Percentiles rank a stretch among this genome's conserved stretches.
Conservation (phyloP, 2,329 filamentous ascomycete species). For the Pseudogymnoascus sp. region DNA sequence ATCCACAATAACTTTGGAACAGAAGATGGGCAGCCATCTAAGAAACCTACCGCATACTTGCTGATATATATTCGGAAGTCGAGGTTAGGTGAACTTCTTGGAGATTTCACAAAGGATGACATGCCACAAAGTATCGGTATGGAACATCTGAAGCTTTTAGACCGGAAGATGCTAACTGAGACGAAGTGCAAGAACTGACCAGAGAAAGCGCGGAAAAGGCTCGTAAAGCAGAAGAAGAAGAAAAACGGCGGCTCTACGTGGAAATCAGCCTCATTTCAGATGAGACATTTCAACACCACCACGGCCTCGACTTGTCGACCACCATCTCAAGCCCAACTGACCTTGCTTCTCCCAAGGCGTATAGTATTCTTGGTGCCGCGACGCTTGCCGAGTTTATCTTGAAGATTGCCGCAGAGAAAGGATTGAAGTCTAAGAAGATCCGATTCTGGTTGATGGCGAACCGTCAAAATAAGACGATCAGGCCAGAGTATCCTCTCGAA, state of each 20-base stretch:
- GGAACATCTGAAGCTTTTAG: slow-evolving; percentile 5
- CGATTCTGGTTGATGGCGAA: slow-evolving; percentile 99
- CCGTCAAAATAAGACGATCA: slow-evolving; percentile 91
- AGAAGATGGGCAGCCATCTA: slow-evolving; percentile 55
- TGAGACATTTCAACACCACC: slow-evolving; percentile 70
- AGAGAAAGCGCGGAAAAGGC: neutral
- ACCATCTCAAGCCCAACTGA: slow-evolving; percentile 58
- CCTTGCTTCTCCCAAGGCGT: slow-evolving; percentile 61
- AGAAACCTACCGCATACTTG: slow-evolving; percentile 82
- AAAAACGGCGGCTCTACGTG: slow-evolving; percentile 81
- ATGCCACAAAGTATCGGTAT: slow-evolving; percentile 70
- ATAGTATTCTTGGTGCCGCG: slow-evolving; percentile 66
- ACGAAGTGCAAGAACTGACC: slow-evolving; percentile 73
- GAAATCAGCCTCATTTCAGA: slow-evolving; percentile 75
- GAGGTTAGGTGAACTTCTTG: slow-evolving; percentile 73
- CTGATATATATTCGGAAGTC: slow-evolving; percentile 92
- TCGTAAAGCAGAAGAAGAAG: slow-evolving; percentile 62
- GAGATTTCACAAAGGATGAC: slow-evolving; percentile 64
- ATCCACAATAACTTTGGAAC: slow-evolving; percentile 96
- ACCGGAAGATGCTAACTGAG: slow-evolving; percentile 34
- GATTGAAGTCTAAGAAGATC: slow-evolving; percentile 59
- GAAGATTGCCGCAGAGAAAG: slow-evolving; percentile 63
- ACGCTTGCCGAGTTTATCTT: slow-evolving; percentile 68
- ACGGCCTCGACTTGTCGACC: slow-evolving; percentile 74
- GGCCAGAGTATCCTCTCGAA: slow-evolving; percentile 83